Percentiles rank a stretch among this genome's conserved stretches.
Evolutionary conservation across 306 rosid genomes (phyloP).

Genomic region (Bauhinia variegata): DNA sequence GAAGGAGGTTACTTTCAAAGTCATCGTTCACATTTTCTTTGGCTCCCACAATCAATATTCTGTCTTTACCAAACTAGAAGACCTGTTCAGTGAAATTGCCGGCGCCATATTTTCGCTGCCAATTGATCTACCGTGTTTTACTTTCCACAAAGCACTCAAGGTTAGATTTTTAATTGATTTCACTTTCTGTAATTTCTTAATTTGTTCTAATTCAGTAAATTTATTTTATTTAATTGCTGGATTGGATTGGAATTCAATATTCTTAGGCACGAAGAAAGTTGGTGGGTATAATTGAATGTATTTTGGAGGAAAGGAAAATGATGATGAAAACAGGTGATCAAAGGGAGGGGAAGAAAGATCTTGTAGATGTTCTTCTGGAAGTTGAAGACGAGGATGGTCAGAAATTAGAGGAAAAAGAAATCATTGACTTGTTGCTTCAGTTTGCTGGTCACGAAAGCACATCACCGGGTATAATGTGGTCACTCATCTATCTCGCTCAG

Average conservation of each 20-base stretch:
- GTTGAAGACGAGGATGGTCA: conserved; percentile 45
- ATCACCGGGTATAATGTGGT: neutral
- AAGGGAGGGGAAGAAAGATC: conserved; percentile 38
- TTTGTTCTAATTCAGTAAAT: no score
- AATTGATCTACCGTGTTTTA: conserved; percentile 37
- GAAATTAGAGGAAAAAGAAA: conserved; percentile 50
- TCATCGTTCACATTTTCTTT: conserved; percentile 40
- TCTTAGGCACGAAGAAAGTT: conserved; percentile 42
- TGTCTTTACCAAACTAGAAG: neutral
- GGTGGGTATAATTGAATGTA: neutral
- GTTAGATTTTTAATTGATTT: no score
- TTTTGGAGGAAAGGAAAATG: conserved; percentile 28
- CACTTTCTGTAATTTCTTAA: no score
- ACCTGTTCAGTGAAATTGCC: neutral
- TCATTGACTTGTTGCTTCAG: conserved; percentile 41
- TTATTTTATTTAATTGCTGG: neutral
- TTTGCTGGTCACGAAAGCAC: conserved; percentile 30
- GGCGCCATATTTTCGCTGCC: neutral
- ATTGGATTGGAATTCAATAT: no score
- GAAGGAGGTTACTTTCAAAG: conserved; percentile 32
- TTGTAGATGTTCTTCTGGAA: conserved; percentile 46
- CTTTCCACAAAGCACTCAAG: conserved; percentile 41
- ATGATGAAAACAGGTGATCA: neutral
- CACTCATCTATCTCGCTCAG: neutral
- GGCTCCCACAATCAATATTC: conserved; percentile 9